Evolutionary conservation across 2,329 filamentous ascomycete species (phyloP), one percentile per base, ranked within the genome.

Genomic region (Falciphora oryzae): DNA sequence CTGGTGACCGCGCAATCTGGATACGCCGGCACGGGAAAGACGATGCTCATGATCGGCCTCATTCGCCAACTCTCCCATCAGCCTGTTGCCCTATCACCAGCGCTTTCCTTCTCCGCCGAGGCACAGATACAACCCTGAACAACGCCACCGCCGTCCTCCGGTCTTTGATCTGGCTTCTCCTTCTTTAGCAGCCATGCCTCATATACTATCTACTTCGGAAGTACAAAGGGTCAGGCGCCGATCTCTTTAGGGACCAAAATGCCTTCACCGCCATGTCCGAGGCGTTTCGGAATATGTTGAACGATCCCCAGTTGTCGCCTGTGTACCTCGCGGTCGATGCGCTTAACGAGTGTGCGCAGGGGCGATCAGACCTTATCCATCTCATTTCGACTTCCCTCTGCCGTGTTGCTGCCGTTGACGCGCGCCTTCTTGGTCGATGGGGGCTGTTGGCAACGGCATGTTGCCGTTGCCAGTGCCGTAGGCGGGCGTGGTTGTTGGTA

Each of bases 41-140:
- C 66, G 53, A 69, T 69, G 67, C 67, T 69, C 53, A 62, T 67
- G 61, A 68, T 69, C 53, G 67, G 68, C 35, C 31, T 68, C 60
- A 66, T 69, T 50, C 65, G 66, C 64, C 58, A 67, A 64, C 67
- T 67, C 58, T 67, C 59, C 22, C 22, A 59, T 61, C 64, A 63
- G 59, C 60, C 66, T 27, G 63, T 50, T 44, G 56, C 35, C 28
- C 32, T 67, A 25, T 32, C 63, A 65, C 67, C 64, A 56, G 44
- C 14, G 25, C 62, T 67, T 57, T 66, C 66, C 18, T 65, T 32
- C 32, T 66, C 63, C 68, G 67, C 18, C 66, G 69, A 62, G 65
- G 65, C 61, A 68, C 65, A 35, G 62, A 68, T 50, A 35, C 53
- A n/a, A 32, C 57, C 29, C 31, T 70, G 62, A 67, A 69, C 64